Evolutionary conservation across 257 asterid genomes (phyloP), one percentile per base, ranked within the genome.

Genomic region (Anisodus acutangulus): DNA sequence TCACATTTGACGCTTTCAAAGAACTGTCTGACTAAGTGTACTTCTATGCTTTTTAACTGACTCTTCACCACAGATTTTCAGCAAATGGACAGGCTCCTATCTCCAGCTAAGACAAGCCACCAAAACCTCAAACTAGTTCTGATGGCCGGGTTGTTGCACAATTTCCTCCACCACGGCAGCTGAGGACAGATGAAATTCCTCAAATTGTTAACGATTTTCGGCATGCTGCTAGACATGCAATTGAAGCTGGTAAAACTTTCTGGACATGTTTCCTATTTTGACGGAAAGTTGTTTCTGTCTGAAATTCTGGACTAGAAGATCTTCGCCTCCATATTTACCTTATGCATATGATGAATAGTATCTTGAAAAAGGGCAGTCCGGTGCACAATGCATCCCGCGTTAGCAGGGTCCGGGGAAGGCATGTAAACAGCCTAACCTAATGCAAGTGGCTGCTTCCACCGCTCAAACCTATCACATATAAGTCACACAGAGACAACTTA

Each of bases 61-160:
- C 35, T 76, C 53, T 11, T 19, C 13, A 17, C 70, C 54, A 12
- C 74, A 88, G 87, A 66, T 1, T 86, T 57, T 72, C 88, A 88
- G 71, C 90, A 86, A 86, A 86, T 63, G 83, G 89, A 70, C 85
- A 86, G 70, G 63, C 84, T 85, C 90, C 88, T 15, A 81, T 88
- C 19, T 85, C 90, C 17, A 79, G 85, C 15, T 85, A 87, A 15
- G 87, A 83, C 79, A 88, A 86, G 83, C 53, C 37, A 31, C 6
- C 84, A 12, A 12, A 84, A 53, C 58, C 86, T 68, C 60, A 57
- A 81, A n/a, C 71, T 57, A 59, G 58, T 47, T 12, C 85, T 22
- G 66, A 49, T 71, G 83, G 79, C 3, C 7, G 19, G 16, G 82
- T 85, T 43, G 67, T 80, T 37, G 55, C 69, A 47, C 16, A 41